These are phyloP conservation scores for Rubia occidens DNA, from an alignment of 305 asterid species.

Conservation along the genomic window DNA sequence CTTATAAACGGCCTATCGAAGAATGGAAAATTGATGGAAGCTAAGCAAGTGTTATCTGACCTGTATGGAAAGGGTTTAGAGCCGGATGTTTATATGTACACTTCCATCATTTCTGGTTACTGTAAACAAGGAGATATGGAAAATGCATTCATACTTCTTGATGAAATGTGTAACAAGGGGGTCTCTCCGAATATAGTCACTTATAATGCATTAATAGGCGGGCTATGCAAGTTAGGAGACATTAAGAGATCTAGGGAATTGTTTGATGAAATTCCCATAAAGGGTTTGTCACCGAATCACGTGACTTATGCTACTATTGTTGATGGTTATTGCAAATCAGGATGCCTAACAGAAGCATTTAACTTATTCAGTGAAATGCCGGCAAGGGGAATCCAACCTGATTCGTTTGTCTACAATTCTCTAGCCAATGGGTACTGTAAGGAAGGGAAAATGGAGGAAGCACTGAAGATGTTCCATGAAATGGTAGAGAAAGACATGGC, in stretches of 20 bases:
- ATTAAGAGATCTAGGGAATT: conserved; percentile 50
- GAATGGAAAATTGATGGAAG: conserved; percentile 57
- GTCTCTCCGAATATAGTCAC: conserved; percentile 64
- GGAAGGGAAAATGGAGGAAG: conserved; percentile 56
- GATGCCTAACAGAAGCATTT: conserved; percentile 52
- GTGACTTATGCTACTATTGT: conserved; percentile 71
- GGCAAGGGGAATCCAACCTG: conserved; percentile 42
- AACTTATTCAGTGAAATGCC: conserved; percentile 57
- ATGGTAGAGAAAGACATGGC: conserved; percentile 50
- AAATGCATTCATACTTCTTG: conserved; percentile 52
- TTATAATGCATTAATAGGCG: conserved; percentile 67
- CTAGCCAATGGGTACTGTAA: conserved; percentile 77
- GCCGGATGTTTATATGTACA: conserved; percentile 70
- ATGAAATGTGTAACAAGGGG: conserved; percentile 61
- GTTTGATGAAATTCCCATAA: conserved; percentile 46
- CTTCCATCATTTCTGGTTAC: conserved; percentile 68
- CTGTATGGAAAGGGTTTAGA: conserved; percentile 43
- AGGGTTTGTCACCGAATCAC: conserved; percentile 47
- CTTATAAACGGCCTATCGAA: conserved; percentile 61
- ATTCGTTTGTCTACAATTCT: conserved; percentile 54
- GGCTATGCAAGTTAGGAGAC: conserved; percentile 59
- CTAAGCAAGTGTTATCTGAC: conserved; percentile 49
- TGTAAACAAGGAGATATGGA: conserved; percentile 58
- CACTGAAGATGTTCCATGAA: conserved; percentile 41
- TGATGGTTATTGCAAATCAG: conserved; percentile 66